phyloP scores from a whole-genome alignment of 1,284 basidiomycete species.

The Rhizoctonia solani region DNA sequence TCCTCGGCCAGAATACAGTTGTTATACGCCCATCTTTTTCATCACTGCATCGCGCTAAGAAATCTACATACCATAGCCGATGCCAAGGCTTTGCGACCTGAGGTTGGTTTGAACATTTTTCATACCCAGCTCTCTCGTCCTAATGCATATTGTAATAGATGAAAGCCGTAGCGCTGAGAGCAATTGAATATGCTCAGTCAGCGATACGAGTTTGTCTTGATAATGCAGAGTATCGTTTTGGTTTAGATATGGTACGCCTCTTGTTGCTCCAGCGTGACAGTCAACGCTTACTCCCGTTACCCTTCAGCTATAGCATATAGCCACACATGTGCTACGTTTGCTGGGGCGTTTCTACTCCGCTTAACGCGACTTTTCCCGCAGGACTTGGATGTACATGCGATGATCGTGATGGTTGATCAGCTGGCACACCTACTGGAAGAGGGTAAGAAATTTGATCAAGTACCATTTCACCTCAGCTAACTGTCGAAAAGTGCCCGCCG shows the following conservation, averaged over 20 bases:
- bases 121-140: not conserved
- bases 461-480: not conserved
- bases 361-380: slow-evolving; percentile 39
- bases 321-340: slow-evolving; percentile 41
- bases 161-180: slow-evolving; percentile 38
- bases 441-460: slow-evolving; percentile 22
- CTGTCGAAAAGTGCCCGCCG: slow-evolving; percentile 3
- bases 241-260: slow-evolving; percentile 37
- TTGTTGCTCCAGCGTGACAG: not conserved
- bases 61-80: slow-evolving; percentile 38
- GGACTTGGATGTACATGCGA: slow-evolving; percentile 39
- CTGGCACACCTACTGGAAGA: slow-evolving; percentile 38
- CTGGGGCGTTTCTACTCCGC: slow-evolving; percentile 39
- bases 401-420: slow-evolving; percentile 38
- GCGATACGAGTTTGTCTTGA: slow-evolving; percentile 38
- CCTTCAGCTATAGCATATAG: slow-evolving; percentile 39
- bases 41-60: slow-evolving; percentile 39
- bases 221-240: slow-evolving; percentile 39
- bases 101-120: slow-evolving; percentile 6
- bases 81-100: slow-evolving; percentile 37
- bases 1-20: slow-evolving; percentile 40
- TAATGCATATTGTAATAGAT: slow-evolving; percentile 19
- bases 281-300: not conserved
- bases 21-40: slow-evolving; percentile 40
- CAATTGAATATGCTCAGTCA: slow-evolving; percentile 38